A percentile compares a stretch with the other conserved stretches of the same genome.
These are phyloP conservation scores for Massarina eburnea DNA, from an alignment of 2,329 filamentous ascomycete species.

Conservation along the genomic window DNA sequence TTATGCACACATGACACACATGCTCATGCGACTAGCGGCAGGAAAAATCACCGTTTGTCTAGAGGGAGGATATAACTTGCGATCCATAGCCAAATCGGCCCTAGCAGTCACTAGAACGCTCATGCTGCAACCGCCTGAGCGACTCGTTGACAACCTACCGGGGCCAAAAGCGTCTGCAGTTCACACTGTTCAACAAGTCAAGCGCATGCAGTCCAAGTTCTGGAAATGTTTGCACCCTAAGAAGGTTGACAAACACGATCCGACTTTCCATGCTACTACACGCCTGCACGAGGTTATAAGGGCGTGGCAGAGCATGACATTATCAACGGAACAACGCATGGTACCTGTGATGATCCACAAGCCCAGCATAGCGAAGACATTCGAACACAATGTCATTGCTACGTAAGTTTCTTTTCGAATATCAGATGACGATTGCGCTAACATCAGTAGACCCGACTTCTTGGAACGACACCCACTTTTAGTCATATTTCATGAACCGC, in stretches of 20 bases:
- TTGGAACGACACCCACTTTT: conserved; percentile 68
- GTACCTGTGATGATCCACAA: conserved; percentile 77
- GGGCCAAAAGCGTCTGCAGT: conserved; percentile 55
- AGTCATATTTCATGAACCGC: conserved; percentile 87
- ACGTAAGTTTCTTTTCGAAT: conserved; percentile 53
- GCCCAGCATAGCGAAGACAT: conserved; percentile 71
- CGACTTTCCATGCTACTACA: conserved; percentile 40
- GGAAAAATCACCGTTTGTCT: conserved; percentile 91
- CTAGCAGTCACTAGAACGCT: conserved; percentile 87
- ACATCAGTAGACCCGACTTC: conserved; percentile 59
- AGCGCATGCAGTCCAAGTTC: conserved; percentile 63
- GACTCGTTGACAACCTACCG: conserved; percentile 47
- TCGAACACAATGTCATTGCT: conserved; percentile 82
- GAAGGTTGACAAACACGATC: conserved; percentile 39
- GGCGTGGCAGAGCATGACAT: conserved; percentile 69
- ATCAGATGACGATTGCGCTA: conserved; percentile 1
- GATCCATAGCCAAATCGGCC: conserved; percentile 89
- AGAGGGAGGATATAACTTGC: conserved; percentile 93
- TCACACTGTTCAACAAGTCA: conserved; percentile 59
- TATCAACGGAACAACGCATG: conserved; percentile 77
- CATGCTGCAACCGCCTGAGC: conserved; percentile 88
- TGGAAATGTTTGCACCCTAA: conserved; percentile 88
- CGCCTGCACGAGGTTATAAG: conserved; percentile 81
- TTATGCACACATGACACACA: conserved; percentile 98
- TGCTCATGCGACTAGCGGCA: conserved; percentile 92